Evolutionary conservation across 352 stramenopile genomes (phyloP), one percentile per base, ranked within the genome.

Genomic region (Discostella stelligera): DNA sequence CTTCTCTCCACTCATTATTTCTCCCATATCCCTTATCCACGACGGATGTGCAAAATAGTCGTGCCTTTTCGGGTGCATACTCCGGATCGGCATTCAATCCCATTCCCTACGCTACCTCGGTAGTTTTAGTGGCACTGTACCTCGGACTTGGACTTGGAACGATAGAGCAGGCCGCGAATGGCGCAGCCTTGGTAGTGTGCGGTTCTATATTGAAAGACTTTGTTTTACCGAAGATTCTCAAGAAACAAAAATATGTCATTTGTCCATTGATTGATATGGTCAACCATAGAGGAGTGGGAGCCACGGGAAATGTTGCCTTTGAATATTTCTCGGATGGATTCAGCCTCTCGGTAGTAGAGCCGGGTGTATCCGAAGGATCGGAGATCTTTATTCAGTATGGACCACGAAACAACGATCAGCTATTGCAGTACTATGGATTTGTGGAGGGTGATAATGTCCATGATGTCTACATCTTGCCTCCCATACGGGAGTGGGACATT

Each of bases 301-400:
- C 75, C 11, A 76, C 39, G 46, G 86, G 77, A 3, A 84, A 91
- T 67, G 88, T 93, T 14, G 84, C 86, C 2, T 90, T 91, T 74
- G 88, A 93, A 79, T 93, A 88, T 56, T 93, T 93, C 72, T 66
- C 71, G 10, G 84, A 93, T 87, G 76, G 82, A n/a, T 93, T 90
- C 48, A 91, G 82, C 71, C 62, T 93, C 25, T 79, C 79, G 2
- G 62, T 59, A 20, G 73, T 76, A 21, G 53, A 71, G 46, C 20
- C 61, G n/a, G 52, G 48, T 16, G 70, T 87, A 48, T 20, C 20
- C 25, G 21, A 55, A 10, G 77, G 71, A 32, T 65, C 70, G 9
- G 67, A 86, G 60, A 71, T 80, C 20, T 88, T 80, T 39, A 93
- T 93, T 68, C 84, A 82, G 16, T 93, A 93, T 64, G 88, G 88